Evolutionary conservation across 352 stramenopile species (phyloP), one percentile per base, ranked within the genome.

Genomic region (Pythium brachiatum): DNA sequence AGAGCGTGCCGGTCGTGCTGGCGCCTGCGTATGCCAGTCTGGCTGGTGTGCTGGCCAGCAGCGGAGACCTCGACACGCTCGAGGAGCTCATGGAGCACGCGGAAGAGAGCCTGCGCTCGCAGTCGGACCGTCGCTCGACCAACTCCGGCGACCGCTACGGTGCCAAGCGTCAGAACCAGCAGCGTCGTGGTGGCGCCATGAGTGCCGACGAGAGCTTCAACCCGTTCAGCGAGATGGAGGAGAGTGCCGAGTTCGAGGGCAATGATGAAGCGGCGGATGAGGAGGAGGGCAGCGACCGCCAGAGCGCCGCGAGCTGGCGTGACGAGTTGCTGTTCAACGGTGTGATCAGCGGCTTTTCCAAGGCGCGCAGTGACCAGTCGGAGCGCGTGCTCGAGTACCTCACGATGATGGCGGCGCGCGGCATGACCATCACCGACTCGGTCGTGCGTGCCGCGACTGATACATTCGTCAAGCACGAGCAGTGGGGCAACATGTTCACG

Each of bases 1-100:
- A 72, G 25, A 78, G 86, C 58, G 77, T 94, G 26, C 77, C 80
- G 0, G 74, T 84, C 25, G 74, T 94, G 23, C 64, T 89, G 20
- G 69, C 82, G 36, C 86, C 86, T 15, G 86, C 83, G 32, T 94
- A 90, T 60, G 81, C 86, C n/a, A 93, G 83, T 79, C 74, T 91
- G 9, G 86, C 86, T 0, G 82, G 82, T 18, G 86, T 92, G 26
- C 89, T 94, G 62, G 86, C 86, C 2, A 91, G 81, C 53, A 84
- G 70, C 16, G 86, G 86, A 15, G 86, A 90, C 44, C 72, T 91
- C 20, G 67, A 80, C n/a, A 84, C 79, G 18, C 76, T 94, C 9
- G 60, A 88, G 5, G 68, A 83, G 46, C 66, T 93, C 26, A 72
- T 94, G 21, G 62, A 76, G 25, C 79, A 92, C 50, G 80, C 80